phyloP scores from a whole-genome alignment of 1,284 basidiomycete species.

The Cutaneotrichosporon mucoides region DNA sequence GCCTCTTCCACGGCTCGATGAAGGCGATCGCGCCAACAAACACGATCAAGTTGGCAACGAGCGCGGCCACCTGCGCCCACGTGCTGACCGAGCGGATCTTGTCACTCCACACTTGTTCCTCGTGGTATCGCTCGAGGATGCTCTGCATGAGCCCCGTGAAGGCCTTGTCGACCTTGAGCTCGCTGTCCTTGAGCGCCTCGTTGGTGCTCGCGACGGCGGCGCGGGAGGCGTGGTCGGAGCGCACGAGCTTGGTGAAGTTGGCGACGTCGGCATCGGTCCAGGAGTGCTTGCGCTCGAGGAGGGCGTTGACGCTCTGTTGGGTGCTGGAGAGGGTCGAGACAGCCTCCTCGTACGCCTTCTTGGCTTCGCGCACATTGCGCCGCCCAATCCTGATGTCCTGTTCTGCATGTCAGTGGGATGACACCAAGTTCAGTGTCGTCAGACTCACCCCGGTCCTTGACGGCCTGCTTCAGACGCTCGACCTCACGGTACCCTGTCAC shows the following conservation, averaged over 20 bases:
- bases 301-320: slow-evolving; percentile 83
- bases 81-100: slow-evolving; percentile 91
- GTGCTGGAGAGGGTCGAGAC: slow-evolving; percentile 70
- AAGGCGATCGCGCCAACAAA: slow-evolving; percentile 81
- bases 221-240: slow-evolving; percentile 77
- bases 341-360: slow-evolving; percentile 67
- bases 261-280: slow-evolving; percentile 74
- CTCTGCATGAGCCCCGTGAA: slow-evolving; percentile 79
- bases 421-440: background rate
- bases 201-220: slow-evolving; percentile 70
- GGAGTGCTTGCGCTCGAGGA: slow-evolving; percentile 79
- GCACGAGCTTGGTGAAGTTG: slow-evolving; percentile 78
- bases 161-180: slow-evolving; percentile 73
- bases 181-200: slow-evolving; percentile 59
- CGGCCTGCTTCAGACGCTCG: slow-evolving; percentile 63
- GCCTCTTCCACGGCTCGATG: slow-evolving; percentile 91
- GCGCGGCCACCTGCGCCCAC: slow-evolving; percentile 76
- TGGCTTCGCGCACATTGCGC: slow-evolving; percentile 64
- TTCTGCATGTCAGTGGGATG: slow-evolving; percentile 25
- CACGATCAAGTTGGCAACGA: slow-evolving; percentile 79
- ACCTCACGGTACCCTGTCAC: slow-evolving; percentile 88
- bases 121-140: slow-evolving; percentile 84
- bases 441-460: slow-evolving; percentile 15
- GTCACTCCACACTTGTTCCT: slow-evolving; percentile 96
- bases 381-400: slow-evolving; percentile 50